A percentile compares a stretch with the other conserved stretches of the same genome.
Evolutionary conservation across 352 stramenopile genomes (phyloP).

Genomic region (Globisporangium spiculum): DNA sequence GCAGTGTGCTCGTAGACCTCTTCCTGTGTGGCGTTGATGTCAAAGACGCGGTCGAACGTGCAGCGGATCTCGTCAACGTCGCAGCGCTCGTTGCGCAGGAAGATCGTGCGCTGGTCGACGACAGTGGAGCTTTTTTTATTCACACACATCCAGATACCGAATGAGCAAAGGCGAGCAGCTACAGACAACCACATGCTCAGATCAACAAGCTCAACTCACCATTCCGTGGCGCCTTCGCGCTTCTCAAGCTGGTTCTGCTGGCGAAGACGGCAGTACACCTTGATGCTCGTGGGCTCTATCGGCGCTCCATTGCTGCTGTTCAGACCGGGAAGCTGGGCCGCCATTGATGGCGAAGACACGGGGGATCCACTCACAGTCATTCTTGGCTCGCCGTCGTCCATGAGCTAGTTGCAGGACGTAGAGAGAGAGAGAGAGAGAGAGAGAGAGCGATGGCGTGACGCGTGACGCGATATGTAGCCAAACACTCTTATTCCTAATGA

Average conservation of each 20-base stretch:
- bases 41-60: conserved; percentile 74
- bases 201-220: conserved; percentile 24
- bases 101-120: conserved; percentile 52
- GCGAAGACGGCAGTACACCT: conserved; percentile 74
- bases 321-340: conserved; percentile 6
- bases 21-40: conserved; percentile 48
- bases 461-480: not conserved
- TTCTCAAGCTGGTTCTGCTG: conserved; percentile 77
- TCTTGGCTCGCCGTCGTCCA: conserved; percentile 5
- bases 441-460: not conserved
- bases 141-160: not conserved
- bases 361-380: conserved; percentile 17
- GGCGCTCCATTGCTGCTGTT: not conserved
- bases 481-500: not conserved
- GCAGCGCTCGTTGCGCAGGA: conserved; percentile 60
- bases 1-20: conserved; percentile 72
- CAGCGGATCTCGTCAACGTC: conserved; percentile 75
- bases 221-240: conserved; percentile 54
- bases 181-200: not conserved
- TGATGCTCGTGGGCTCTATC: conserved; percentile 42
- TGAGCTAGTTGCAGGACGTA: not conserved
- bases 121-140: conserved; percentile 43
- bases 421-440: not conserved
- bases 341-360: not conserved
- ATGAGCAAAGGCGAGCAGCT: not conserved